phyloP scores from a whole-genome alignment of 345 rosid species.

The Gossypium anomalum region DNA sequence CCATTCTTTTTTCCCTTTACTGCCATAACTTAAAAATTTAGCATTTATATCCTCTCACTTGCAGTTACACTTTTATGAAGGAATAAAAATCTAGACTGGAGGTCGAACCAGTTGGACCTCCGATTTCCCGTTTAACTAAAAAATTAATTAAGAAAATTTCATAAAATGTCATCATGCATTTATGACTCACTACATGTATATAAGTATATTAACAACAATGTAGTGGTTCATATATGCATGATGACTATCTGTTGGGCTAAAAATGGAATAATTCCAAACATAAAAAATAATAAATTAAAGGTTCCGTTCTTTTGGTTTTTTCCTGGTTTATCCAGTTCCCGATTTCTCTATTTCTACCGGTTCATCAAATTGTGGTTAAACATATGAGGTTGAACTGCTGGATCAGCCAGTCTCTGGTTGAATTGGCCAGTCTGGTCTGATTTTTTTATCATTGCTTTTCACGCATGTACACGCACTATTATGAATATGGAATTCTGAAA shows the following conservation, averaged over 20 bases:
- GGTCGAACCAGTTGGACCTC: background rate
- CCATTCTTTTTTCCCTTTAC: background rate
- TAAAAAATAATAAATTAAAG: no score
- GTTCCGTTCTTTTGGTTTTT: background rate
- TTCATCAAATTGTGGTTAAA: no score
- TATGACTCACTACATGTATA: background rate
- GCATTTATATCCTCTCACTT: no score
- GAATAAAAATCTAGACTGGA: background rate
- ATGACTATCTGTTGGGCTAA: background rate
- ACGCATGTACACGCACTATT: background rate
- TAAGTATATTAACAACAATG: background rate
- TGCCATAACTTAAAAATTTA: background rate
- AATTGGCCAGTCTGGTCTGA: background rate
- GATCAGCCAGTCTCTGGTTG: background rate
- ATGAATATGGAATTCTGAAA: background rate
- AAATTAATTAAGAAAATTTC: no score
- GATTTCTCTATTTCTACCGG: background rate
- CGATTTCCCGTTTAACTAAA: background rate
- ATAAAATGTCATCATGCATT: background rate
- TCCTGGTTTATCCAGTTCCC: no score
- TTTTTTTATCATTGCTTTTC: background rate
- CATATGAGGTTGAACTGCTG: no score
- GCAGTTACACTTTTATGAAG: background rate
- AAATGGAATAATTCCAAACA: background rate
- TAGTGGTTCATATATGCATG: background rate